phyloP scores from a whole-genome alignment of 2,329 filamentous ascomycete genomes.

The Ceratocystis ficicola region DNA sequence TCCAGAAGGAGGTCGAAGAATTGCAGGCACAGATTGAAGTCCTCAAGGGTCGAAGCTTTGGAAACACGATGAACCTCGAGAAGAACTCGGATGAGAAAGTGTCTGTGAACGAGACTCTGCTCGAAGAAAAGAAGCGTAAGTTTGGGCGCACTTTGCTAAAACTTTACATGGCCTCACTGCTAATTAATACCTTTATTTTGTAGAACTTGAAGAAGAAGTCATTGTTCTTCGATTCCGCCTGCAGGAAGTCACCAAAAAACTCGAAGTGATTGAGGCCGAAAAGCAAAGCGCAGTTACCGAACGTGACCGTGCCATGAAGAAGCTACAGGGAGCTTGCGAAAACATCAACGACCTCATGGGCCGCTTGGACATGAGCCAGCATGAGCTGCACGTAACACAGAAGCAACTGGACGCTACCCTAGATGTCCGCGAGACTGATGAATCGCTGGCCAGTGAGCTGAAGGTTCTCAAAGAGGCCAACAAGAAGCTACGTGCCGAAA shows the following conservation, averaged over 20 bases:
- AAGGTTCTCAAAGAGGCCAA: slow-evolving; percentile 31
- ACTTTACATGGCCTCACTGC: neutral
- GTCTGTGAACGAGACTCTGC: slow-evolving; percentile 30
- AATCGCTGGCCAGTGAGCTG: slow-evolving; percentile 34
- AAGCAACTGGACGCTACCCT: slow-evolving; percentile 34
- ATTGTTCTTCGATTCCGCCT: slow-evolving; percentile 49
- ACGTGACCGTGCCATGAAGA: slow-evolving; percentile 51
- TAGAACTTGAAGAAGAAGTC: slow-evolving; percentile 48
- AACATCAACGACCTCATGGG: slow-evolving; percentile 42
- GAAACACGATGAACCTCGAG: slow-evolving; percentile 28
- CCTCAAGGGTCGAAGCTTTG: slow-evolving; percentile 32
- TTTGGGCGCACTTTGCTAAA: slow-evolving; percentile 22
- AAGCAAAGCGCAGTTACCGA: slow-evolving; percentile 51
- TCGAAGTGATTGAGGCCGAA: slow-evolving; percentile 50
- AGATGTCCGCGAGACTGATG: slow-evolving; percentile 32
- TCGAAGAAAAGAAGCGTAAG: slow-evolving; percentile 46
- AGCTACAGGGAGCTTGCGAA: slow-evolving; percentile 48
- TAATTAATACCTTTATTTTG: neutral
- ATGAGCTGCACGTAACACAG: slow-evolving; percentile 34
- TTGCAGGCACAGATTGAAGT: slow-evolving; percentile 40
- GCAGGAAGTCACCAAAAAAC: slow-evolving; percentile 50
- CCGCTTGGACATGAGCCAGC: slow-evolving; percentile 33
- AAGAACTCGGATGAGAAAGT: slow-evolving; percentile 21
- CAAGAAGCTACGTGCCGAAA: slow-evolving; percentile 24
- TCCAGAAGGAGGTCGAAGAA: slow-evolving; percentile 40